Evolutionary conservation across 371 early-diverging fungal species (phyloP), one percentile per base, ranked within the genome.

Genomic region (Haplosporangium sp.): DNA sequence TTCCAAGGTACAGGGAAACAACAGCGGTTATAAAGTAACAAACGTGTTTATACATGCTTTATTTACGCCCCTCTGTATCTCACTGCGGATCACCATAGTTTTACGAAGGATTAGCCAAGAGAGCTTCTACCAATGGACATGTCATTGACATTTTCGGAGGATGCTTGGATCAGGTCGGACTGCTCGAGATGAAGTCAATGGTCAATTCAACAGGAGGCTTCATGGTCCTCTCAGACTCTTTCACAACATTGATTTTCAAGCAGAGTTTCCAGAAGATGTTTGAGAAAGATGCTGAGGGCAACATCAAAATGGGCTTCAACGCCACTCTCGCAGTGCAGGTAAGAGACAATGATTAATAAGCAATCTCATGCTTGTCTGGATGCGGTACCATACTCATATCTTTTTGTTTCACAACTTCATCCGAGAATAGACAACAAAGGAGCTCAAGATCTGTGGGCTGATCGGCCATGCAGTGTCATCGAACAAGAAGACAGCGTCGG

Each of bases 141-240:
- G 86, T 92, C 11, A 83, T 98, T 36, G 98, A 98, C 82, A 93
- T 99, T 47, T 94, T 97, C 77, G 95, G 93, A 21, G 97, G 97
- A 8, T 96, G 96, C 61, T 83, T 97, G 63, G 96, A 98, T 80
- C 98, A 99, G 83, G 91, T 99, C 55, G 99, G 99, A 55, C 81
- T 99, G 70, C 88, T 95, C 68, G 99, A 99, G 80, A 98, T 99
- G 98, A 96, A 96, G 85, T 87, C 90, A 12, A 84, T 99, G 82
- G 93, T 92, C 37, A 97, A 94, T 81, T 80, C 85, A 42, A 99
- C 99, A 1, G 98, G 98, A 69, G 99, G 99, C 45, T 86, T 86
- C 65, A 95, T 99, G 91, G 94, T 99, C 48, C 89, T 99, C 59
- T 89, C 99, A 0, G 99, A 99, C 82, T 95, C 97, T 48, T 99